Evolutionary conservation across 192 early-diverging fungal genomes (phyloP), one percentile per base, ranked within the genome.

Genomic region (Rhizophagus prolifer): DNA sequence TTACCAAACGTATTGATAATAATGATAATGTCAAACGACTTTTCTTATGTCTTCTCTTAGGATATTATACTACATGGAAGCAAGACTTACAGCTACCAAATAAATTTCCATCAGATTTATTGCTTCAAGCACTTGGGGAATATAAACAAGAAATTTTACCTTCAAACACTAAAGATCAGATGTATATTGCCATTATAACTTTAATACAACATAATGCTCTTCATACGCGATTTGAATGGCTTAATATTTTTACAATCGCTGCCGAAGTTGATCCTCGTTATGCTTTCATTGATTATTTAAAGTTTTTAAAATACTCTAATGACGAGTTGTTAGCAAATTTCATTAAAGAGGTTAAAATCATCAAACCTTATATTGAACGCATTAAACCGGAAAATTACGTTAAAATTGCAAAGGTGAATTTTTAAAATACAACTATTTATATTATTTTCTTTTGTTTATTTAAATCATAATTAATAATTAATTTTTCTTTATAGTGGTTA

Each of bases 401-500:
- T 2, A 67, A 36, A 38, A 21, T 67, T 67, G 65, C 65, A 16
- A 36, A 38, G 34, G 65, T 67, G 21, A 21, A 3, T 41, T 34
- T 21, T 21, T 30, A 34, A n/a, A n/a, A n/a, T n/a, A n/a, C n/a
- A n/a, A n/a, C n/a, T 31, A 31, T 31, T 31, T 31, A 31, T 31
- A 31, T 2, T 31, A 2, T 34, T 34, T 4, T 34, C 2, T 34
- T 34, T 34, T 4, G 4, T 34, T 34, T 34, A 3, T 34, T 34
- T 34, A 34, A 34, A 34, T 34, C 1, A 4, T 63, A 63, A 26
- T 63, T 31, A 25, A 34, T 41, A 12, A 41, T 67, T 41, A 36
- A 19, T 67, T 67, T n/a, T 44, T 44, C 1, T 67, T 41, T 67
- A 41, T 67, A 67, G 65, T 67, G 65, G 65, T 67, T 67, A 38